These are phyloP conservation scores for Aureobasidium mangrovei DNA, from an alignment of 2,329 filamentous ascomycete genomes.

Conservation along the genomic window DNA sequence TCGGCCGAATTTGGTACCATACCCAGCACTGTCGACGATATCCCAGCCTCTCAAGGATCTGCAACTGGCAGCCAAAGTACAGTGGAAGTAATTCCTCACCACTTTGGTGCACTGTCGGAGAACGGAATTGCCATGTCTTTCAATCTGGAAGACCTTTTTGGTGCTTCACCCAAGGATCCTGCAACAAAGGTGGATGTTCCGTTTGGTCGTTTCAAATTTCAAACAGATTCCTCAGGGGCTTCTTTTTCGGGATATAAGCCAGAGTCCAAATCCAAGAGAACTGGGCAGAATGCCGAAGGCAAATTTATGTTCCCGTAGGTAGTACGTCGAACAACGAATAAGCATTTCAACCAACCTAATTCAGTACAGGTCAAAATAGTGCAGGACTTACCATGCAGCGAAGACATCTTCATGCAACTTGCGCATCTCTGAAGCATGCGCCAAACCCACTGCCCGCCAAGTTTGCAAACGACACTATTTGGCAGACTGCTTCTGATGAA, in stretches of 20 bases:
- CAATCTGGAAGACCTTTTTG: conserved; percentile 19
- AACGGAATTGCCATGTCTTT: conserved; percentile 43
- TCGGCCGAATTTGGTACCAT: conserved; percentile 31
- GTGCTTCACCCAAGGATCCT: conserved; percentile 10
- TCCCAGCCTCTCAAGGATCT: conserved; percentile 16
- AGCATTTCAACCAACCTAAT: conserved; percentile 6
- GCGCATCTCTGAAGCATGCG: background rate
- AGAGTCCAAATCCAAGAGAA: too few relatives aligned
- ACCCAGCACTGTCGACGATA: conserved; percentile 36
- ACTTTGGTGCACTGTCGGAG: conserved; percentile 57
- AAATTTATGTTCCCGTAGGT: background rate
- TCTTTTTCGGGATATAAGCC: too few relatives aligned
- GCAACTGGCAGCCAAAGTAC: background rate
- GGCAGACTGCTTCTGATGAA: background rate
- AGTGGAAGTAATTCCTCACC: conserved; percentile 21
- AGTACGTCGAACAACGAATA: background rate
- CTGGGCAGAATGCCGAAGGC: too few relatives aligned
- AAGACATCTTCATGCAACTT: background rate
- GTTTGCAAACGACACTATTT: background rate
- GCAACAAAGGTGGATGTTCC: conserved; percentile 43
- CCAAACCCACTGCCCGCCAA: background rate
- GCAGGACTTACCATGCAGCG: background rate
- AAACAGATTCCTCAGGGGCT: background rate
- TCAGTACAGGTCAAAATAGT: background rate
- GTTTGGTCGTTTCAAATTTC: conserved; percentile 16